Base-by-base conservation (phyloP, 768 basidiomycete species). In the Dacryopinax spathularia region DNA sequence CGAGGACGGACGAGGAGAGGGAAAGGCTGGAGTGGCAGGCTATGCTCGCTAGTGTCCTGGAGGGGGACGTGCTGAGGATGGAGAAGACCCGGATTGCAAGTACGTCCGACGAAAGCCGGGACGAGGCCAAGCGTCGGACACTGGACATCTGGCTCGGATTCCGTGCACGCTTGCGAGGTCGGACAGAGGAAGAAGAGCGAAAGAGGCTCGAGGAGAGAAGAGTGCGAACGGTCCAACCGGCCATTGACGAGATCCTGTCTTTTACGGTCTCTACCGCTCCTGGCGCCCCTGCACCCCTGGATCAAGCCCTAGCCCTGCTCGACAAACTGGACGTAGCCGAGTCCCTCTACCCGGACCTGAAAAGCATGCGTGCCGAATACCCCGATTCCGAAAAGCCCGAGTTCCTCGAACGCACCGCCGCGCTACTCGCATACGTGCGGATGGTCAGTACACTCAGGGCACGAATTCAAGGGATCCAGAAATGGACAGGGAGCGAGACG, bases 21-120 rank as follows among this genome's bases (percentile, higher is more conserved):
- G 89, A 92, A 69, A 80, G 94, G 29, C 74, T 94, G 59, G 93
- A 96, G 74, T 98, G 96, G 96, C 92, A 94, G 74, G 87, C 87
- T 18, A 88, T 97, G 85, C 83, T 98, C 33, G 84, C 90, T 13
- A 95, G 93, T 33, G 95, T 98, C 27, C 80, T 99, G 48, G 84
- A 84, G 33, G 94, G 96, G 10, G 94, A 98, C 69, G 92, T 99
- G 12, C 82, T 99, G 67, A 91, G 88, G 72, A 88, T 91, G 0
- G 96, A 98, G 76, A 96, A 92, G 75, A 89, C 88, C 27, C 84
- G 96, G 63, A 93, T 97, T 65, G 88, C 88, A 31, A 85, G 84
- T 56, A 88, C 84, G 16, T 77, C 91, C 60, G 84, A 87, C 66
- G 81, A 84, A 22, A 80, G 82, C 20, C 79, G 79, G 7, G 85